A percentile compares a stretch with the other conserved stretches of the same genome.
Evolutionary conservation across 306 rosid genomes (phyloP).

Genomic region (Vicia villosa): DNA sequence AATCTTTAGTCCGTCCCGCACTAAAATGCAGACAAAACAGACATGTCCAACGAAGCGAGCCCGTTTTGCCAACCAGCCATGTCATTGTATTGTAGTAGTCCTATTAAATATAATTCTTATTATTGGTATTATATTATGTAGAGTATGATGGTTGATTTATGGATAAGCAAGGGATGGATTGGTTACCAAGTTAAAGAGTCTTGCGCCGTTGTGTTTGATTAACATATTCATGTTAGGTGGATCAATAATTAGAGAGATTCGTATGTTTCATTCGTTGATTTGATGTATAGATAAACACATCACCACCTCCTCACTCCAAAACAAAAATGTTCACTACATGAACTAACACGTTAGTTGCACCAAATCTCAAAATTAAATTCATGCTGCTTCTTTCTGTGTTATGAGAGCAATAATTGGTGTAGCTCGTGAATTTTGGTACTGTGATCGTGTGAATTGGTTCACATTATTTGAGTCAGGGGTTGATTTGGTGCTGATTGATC

Average conservation of each 20-base stretch:
- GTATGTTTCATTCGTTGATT: slow-evolving; percentile 20
- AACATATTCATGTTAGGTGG: slow-evolving; percentile 38
- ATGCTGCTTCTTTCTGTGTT: slow-evolving; percentile 31
- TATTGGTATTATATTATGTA: background rate
- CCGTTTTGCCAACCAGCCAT: background rate
- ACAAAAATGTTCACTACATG: no score
- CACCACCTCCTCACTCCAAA: background rate
- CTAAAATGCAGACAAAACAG: no score
- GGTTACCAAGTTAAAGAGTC: slow-evolving; percentile 53
- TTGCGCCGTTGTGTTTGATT: slow-evolving; percentile 44
- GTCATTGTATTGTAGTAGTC: background rate
- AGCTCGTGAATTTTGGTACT: background rate
- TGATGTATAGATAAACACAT: slow-evolving; percentile 35
- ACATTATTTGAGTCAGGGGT: slow-evolving; percentile 31
- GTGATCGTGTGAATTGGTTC: slow-evolving; percentile 30
- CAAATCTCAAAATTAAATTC: slow-evolving; percentile 63
- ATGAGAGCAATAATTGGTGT: background rate
- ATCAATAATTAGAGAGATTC: slow-evolving; percentile 39
- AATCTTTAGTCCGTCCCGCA: no score
- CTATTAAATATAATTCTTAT: background rate
- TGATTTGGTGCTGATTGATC: slow-evolving; percentile 37
- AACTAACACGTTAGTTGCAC: slow-evolving; percentile 65
- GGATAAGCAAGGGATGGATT: slow-evolving; percentile 68
- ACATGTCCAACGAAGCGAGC: no score
- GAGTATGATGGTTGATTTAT: slow-evolving; percentile 37